Conservation (phyloP, 169 alveolate genomes). For the Babesia sp. region DNA sequence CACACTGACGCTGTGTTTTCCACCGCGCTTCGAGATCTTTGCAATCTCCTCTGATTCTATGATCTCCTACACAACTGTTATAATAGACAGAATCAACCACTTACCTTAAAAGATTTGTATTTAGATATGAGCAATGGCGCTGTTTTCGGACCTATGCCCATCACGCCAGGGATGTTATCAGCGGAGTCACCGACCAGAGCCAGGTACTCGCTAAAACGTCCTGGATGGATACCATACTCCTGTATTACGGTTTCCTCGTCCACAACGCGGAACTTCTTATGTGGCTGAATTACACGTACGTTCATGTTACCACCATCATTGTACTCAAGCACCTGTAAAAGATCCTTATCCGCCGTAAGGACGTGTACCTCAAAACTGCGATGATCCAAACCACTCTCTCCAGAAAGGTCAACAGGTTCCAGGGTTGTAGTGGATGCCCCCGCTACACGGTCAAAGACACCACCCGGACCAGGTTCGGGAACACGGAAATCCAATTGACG, state of each 20-base stretch:
- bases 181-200: conserved; percentile 78
- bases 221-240: conserved; percentile 71
- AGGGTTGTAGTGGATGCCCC: conserved; percentile 1
- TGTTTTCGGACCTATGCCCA: conserved; percentile 79
- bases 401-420: conserved; percentile 5
- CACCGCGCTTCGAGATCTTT: conserved; percentile 52
- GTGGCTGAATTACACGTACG: conserved; percentile 74
- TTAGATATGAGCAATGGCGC: conserved; percentile 72
- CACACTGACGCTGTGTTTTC: conserved; percentile 58
- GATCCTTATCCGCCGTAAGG: conserved; percentile 77
- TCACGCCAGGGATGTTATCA: conserved; percentile 76
- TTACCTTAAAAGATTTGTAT: conserved; percentile 64
- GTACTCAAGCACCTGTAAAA: conserved; percentile 67
- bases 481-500: conserved; percentile 22
- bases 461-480: conserved; percentile 17
- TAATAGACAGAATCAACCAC: not conserved
- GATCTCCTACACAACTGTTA: conserved; percentile 46
- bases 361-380: conserved; percentile 62
- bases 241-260: conserved; percentile 59
- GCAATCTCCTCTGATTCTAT: conserved; percentile 62
- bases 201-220: conserved; percentile 71
- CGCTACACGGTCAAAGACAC: conserved; percentile 46
- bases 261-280: conserved; percentile 72
- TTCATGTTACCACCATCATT: conserved; percentile 62
- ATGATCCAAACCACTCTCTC: not conserved